Evolutionary conservation across 2,329 filamentous ascomycete species (phyloP).

Genomic region (Clarireedia monteithiana): DNA sequence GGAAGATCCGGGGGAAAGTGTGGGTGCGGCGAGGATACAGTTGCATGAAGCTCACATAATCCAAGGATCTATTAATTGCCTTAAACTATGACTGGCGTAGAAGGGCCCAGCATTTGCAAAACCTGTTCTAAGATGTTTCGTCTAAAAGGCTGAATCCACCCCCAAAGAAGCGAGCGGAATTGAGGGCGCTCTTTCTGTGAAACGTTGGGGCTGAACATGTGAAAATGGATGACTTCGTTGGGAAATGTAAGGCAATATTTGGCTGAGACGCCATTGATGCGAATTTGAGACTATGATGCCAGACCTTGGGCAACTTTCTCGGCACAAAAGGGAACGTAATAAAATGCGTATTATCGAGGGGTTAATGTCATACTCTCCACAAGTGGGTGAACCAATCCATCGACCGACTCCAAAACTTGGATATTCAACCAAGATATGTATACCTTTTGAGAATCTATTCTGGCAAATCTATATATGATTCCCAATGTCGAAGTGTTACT

Average conservation of each 20-base stretch:
- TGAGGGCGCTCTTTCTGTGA: background rate
- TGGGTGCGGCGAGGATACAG: background rate
- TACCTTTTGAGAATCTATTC: too few species aligned
- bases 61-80: background rate
- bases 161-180: background rate
- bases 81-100: background rate
- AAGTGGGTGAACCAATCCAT: too few species aligned
- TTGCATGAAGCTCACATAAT: background rate
- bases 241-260: background rate
- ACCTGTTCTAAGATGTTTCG: background rate
- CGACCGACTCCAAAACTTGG: too few species aligned
- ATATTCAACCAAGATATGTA: too few species aligned
- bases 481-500: too few species aligned
- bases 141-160: background rate
- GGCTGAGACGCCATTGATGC: background rate
- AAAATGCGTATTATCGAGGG: too few species aligned
- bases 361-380: too few species aligned
- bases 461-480: too few species aligned
- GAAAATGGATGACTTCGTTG: background rate
- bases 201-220: background rate
- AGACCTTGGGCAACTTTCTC: too few species aligned
- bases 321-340: too few species aligned
- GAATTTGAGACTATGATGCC: too few species aligned
- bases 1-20: background rate
- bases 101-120: background rate